Percentiles rank a stretch among this genome's conserved stretches.
These are phyloP conservation scores for Pachyrhizus erosus DNA, from an alignment of 306 rosid genomes.

Conservation along the genomic window DNA sequence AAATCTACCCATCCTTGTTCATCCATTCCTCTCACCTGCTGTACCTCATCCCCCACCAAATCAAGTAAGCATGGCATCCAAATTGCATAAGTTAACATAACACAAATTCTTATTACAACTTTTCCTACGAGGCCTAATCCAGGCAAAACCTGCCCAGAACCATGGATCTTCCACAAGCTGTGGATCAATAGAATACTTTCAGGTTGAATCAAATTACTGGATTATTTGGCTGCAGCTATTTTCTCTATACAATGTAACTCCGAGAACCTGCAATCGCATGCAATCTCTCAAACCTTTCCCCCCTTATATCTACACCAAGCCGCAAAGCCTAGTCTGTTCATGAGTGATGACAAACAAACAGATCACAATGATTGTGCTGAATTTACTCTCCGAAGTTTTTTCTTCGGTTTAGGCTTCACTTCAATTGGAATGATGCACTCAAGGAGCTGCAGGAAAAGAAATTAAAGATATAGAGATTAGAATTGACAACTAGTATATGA, in stretches of 20 bases:
- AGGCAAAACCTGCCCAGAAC: conserved; percentile 22
- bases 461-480: neutral
- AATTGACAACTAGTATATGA: neutral
- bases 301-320: conserved; percentile 42
- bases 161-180: conserved; percentile 34
- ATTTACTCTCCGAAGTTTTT: conserved; percentile 55
- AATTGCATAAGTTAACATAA: conserved; percentile 21
- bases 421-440: conserved; percentile 57
- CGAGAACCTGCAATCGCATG: conserved; percentile 14
- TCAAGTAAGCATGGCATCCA: conserved; percentile 20
- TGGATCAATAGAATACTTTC: conserved; percentile 30
- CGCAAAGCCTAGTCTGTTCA: conserved; percentile 20
- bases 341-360: neutral
- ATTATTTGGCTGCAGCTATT: conserved; percentile 34
- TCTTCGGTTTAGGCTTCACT: conserved; percentile 55
- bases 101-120: conserved; percentile 35
- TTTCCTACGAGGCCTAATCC: conserved; percentile 25
- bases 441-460: conserved; percentile 58
- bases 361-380: conserved; percentile 52
- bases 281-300: conserved; percentile 7
- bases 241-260: conserved; percentile 38
- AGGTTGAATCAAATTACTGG: conserved; percentile 39
- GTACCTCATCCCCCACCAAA: neutral
- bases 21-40: neutral
- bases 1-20: neutral